phyloP scores from a whole-genome alignment of 441 rosid species.

The Hura crepitans region DNA sequence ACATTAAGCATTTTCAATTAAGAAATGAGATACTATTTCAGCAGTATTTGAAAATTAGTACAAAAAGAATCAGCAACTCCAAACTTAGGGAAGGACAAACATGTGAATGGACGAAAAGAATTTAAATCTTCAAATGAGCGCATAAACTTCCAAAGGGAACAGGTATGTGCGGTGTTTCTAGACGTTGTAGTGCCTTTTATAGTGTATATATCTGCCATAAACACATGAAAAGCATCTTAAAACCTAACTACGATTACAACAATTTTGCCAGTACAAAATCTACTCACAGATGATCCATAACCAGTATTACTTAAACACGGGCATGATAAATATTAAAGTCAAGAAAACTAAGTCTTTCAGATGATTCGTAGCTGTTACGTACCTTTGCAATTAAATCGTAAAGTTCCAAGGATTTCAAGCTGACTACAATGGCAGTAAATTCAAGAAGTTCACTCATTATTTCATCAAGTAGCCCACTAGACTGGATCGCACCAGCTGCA shows the following conservation, averaged over 20 bases:
- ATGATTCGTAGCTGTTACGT: constrained; percentile 2
- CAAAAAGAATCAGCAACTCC: neutral
- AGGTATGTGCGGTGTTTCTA: neutral
- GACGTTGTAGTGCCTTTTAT: neutral
- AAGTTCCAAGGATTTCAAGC: constrained; percentile 57
- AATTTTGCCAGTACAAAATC: neutral
- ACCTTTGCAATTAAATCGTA: constrained; percentile 78
- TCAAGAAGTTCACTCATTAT: constrained; percentile 63
- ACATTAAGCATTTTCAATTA: neutral
- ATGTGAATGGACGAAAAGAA: constrained; percentile 1
- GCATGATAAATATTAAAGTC: neutral
- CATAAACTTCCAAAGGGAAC: neutral
- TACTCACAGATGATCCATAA: neutral
- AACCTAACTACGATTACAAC: neutral
- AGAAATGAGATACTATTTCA: neutral
- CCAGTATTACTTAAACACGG: neutral
- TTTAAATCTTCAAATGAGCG: neutral
- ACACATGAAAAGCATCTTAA: neutral
- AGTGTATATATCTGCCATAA: neutral
- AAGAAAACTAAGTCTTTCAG: constrained; percentile 15
- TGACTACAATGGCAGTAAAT: constrained; percentile 47
- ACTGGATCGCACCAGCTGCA: constrained; percentile 63
- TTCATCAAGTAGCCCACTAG: constrained; percentile 57
- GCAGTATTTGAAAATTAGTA: neutral
- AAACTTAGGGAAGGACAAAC: neutral